Evolutionary conservation across 805 yeast species (phyloP).

Genomic region (Ogataea paradorogensis): DNA sequence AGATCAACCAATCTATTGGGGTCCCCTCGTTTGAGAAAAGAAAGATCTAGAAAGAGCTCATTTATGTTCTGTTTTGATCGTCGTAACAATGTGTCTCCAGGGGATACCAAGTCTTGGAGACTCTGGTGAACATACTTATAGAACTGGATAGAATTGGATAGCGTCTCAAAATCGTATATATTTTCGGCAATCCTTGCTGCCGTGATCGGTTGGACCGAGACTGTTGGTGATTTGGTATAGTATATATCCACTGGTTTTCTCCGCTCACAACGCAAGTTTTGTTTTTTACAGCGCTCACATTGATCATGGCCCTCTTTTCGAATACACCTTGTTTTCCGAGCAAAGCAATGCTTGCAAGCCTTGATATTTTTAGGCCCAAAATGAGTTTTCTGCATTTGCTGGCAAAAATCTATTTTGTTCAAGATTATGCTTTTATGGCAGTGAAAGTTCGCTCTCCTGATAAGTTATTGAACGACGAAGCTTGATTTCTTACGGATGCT

Average conservation of each 20-base stretch:
- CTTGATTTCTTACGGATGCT: too few relatives aligned
- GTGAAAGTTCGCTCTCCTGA: too few relatives aligned
- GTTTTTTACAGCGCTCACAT: slow-evolving; percentile 1
- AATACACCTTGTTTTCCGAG: slow-evolving; percentile 3
- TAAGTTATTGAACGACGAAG: too few relatives aligned
- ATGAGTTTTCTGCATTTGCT: neutral
- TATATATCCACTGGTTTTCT: neutral
- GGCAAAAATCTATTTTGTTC: neutral
- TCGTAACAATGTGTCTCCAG: neutral
- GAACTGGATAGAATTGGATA: slow-evolving; percentile 7
- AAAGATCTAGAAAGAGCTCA: slow-evolving; percentile 7
- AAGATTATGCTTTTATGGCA: neutral
- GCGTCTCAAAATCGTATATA: neutral
- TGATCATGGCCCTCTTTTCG: neutral
- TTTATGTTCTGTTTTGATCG: slow-evolving; percentile 3
- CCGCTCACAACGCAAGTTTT: neutral
- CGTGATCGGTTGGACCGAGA: neutral
- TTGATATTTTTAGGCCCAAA: slow-evolving; percentile 9
- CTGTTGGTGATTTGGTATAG: neutral
- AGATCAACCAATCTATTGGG: neutral
- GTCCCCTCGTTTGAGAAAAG: slow-evolving; percentile 3
- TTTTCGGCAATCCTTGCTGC: neutral
- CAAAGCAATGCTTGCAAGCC: slow-evolving; percentile 6
- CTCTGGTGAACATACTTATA: slow-evolving; percentile 1
- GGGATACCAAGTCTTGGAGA: neutral